These are phyloP conservation scores for Litsea cubeba DNA, from an alignment of 164 flowering plant species.

Conservation along the genomic window DNA sequence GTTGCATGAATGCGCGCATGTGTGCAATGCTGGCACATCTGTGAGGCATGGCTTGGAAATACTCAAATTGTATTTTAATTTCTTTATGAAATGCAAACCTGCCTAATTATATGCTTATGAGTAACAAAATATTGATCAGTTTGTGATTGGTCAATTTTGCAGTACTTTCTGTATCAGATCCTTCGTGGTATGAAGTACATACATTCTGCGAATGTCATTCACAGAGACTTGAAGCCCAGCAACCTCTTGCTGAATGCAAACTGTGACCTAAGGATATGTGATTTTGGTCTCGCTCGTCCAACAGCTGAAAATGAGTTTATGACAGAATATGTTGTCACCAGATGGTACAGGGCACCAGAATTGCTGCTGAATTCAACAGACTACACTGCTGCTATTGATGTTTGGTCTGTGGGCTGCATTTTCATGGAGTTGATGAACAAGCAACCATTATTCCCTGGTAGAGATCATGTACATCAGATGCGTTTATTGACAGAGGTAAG, in stretches of 20 bases:
- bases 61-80: background rate
- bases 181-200: constrained; percentile 91
- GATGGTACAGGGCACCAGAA: constrained; percentile 99
- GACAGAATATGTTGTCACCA: constrained; percentile 96
- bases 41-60: background rate
- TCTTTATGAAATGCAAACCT: background rate
- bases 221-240: constrained; percentile 93
- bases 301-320: constrained; percentile 71
- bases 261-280: constrained; percentile 85
- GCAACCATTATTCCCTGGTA: constrained; percentile 83
- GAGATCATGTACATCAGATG: constrained; percentile 90
- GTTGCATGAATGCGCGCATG: background rate
- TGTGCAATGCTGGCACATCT: background rate
- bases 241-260: constrained; percentile 84
- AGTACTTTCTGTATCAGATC: constrained; percentile 93
- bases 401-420: constrained; percentile 98
- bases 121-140: background rate
- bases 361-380: constrained; percentile 78
- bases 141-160: constrained; percentile 25
- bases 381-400: constrained; percentile 92
- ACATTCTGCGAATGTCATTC: constrained; percentile 90
- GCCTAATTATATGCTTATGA: background rate
- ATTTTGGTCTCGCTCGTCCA: constrained; percentile 93
- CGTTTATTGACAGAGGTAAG: constrained; percentile 81
- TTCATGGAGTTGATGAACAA: constrained; percentile 89